Percentiles rank a stretch among this genome's conserved stretches.
phyloP scores from a whole-genome alignment of 768 basidiomycete genomes.

The Psilocybe subaeruginosa region DNA sequence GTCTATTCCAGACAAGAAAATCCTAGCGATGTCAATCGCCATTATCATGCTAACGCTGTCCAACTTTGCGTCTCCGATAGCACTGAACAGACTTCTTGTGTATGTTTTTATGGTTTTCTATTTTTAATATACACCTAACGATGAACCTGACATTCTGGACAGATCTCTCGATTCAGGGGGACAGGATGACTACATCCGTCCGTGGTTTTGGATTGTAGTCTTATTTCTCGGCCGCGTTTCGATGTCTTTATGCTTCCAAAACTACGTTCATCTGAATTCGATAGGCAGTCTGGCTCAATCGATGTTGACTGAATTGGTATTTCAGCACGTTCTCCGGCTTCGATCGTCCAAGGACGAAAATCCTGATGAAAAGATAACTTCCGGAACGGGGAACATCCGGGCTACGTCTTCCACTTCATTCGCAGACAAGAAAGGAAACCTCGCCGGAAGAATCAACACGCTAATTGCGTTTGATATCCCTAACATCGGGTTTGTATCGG shows the following conservation, averaged over 20 bases:
- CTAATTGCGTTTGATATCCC: constrained; percentile 66
- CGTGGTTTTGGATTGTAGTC: constrained; percentile 71
- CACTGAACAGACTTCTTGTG: constrained; percentile 45
- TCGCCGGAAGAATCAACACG: constrained; percentile 78
- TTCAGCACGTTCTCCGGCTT: constrained; percentile 58
- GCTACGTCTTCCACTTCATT: not conserved
- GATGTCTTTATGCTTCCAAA: constrained; percentile 53
- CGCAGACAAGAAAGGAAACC: constrained; percentile 39
- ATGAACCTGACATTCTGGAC: not conserved
- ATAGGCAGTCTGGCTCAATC: constrained; percentile 47
- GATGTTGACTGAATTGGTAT: constrained; percentile 43
- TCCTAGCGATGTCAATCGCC: constrained; percentile 29
- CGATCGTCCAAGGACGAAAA: constrained; percentile 53
- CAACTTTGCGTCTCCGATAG: constrained; percentile 43
- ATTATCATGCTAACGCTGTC: constrained; percentile 29
- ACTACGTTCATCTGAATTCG: constrained; percentile 54
- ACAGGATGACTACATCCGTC: constrained; percentile 46
- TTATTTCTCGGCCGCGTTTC: constrained; percentile 53
- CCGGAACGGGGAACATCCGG: constrained; percentile 14
- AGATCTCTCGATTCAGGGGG: constrained; percentile 64
- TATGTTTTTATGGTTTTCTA: constrained; percentile 18
- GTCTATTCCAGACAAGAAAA: constrained; percentile 25
- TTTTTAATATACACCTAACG: not conserved
- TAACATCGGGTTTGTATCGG: constrained; percentile 36
- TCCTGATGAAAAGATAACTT: constrained; percentile 20